A percentile compares a stretch with the other conserved stretches of the same genome.
phyloP scores from a whole-genome alignment of 2,329 filamentous ascomycete genomes.

The Rhynchosporium graminicola region DNA sequence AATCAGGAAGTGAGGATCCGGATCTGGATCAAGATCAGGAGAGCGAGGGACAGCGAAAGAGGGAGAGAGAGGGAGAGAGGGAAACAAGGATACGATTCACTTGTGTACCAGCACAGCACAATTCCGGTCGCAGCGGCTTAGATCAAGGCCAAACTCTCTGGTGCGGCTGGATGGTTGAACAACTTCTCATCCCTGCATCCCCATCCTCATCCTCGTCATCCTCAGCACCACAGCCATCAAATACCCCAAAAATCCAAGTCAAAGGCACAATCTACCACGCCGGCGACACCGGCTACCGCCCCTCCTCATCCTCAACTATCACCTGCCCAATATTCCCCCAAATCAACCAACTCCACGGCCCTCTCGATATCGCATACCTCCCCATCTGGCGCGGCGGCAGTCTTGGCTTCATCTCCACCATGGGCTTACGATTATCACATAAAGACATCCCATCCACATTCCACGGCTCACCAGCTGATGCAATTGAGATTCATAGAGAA shows the following conservation, averaged over 20 bases:
- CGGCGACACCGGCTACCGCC: slow-evolving; percentile 64
- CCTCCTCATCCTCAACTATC: slow-evolving; percentile 65
- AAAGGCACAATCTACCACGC: slow-evolving; percentile 86
- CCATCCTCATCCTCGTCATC: slow-evolving; percentile 49
- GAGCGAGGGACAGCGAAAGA: no score
- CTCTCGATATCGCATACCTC: slow-evolving; percentile 86
- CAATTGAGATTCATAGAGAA: slow-evolving; percentile 28
- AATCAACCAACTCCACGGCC: slow-evolving; percentile 77
- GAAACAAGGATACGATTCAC: slow-evolving; percentile 42
- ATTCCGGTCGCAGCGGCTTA: slow-evolving; percentile 64
- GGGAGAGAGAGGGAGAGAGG: no score
- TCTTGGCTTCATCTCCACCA: slow-evolving; percentile 29
- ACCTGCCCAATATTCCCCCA: slow-evolving; percentile 80
- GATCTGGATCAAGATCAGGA: no score
- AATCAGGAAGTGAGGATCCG: slow-evolving; percentile 61
- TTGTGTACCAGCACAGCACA: slow-evolving; percentile 83
- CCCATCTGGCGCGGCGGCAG: slow-evolving; percentile 65
- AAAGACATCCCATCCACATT: slow-evolving; percentile 29
- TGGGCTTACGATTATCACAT: slow-evolving; percentile 30
- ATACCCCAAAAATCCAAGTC: slow-evolving; percentile 49
- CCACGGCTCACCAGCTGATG: slow-evolving; percentile 30
- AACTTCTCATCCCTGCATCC: slow-evolving; percentile 22
- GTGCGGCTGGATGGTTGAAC: slow-evolving; percentile 77
- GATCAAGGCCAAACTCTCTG: slow-evolving; percentile 76
- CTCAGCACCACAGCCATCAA: no score